Evolutionary conservation across 345 rosid genomes (phyloP), one percentile per base, ranked within the genome.

Genomic region (Carallia pectinifolia): DNA sequence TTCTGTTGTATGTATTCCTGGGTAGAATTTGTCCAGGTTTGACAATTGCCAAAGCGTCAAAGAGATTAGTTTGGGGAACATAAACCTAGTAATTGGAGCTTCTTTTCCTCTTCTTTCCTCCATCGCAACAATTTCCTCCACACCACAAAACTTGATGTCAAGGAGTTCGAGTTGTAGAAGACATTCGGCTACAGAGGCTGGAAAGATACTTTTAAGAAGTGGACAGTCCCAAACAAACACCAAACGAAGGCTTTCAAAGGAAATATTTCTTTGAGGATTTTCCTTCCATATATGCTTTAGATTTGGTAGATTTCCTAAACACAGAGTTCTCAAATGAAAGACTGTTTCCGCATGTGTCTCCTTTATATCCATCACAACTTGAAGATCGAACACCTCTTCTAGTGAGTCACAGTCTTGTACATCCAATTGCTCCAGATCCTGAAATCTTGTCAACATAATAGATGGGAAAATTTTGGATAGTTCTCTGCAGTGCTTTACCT

Each of bases 91-190:
- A 33, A 33, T 33, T 33, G 34, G 53, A 7, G 12, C 60, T 5
- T 10, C 30, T n/a, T 66, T 0, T 1, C 47, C 63, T 33, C 6
- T 47, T 40, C 8, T 66, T 65, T 33, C 69, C 8, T 70, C 76
- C 52, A 6, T 44, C 1, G 63, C 39, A 50, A 80, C 63, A 53
- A 68, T 58, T 52, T 74, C 65, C 64, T 77, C 67, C 30, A 74
- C 7, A 6, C 50, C 76, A 36, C 71, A 77, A 27, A 1, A 0
- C 6, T 2, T 34, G 27, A 70, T 47, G 1, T 7, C 1, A 12
- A 80, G 61, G 29, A 9, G 9, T 64, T 62, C 71, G 19, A 80
- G 78, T n/a, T 66, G 48, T n/a, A 1, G 17, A 31, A 76, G 67
- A 12, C 12, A 10, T 19, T 4, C 19, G 16, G 74, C 73, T 15